phyloP scores from a whole-genome alignment of 176 grass and related monocot species.

The Lolium multiflorum region DNA sequence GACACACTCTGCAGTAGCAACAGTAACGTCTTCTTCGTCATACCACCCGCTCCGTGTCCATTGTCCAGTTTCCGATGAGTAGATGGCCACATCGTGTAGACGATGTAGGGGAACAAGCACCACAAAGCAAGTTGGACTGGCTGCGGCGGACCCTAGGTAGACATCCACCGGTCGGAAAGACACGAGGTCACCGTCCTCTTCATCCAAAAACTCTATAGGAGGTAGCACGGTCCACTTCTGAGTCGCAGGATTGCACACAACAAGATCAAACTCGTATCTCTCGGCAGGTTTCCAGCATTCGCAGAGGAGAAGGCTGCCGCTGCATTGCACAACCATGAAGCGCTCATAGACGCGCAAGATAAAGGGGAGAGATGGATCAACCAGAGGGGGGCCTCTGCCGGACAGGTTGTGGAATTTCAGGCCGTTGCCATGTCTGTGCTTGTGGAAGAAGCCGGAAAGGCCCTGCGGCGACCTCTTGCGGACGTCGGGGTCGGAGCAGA shows the following conservation, averaged over 20 bases:
- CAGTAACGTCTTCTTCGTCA: not conserved
- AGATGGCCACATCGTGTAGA: not conserved
- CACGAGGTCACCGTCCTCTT: too few relatives aligned
- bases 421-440: not conserved
- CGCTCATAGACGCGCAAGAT: not conserved
- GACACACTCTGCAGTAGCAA: not conserved
- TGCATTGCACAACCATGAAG: not conserved
- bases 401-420: not conserved
- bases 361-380: not conserved
- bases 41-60: not conserved
- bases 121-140: not conserved
- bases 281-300: not conserved
- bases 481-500: too few relatives aligned
- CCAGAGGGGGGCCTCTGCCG: not conserved
- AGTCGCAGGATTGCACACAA: not conserved
- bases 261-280: too few relatives aligned
- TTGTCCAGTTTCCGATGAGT: not conserved
- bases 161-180: too few relatives aligned
- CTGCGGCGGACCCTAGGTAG: not conserved
- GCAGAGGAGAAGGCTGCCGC: not conserved
- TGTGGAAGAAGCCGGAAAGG: not conserved
- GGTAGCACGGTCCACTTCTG: not conserved
- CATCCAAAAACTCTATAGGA: not conserved
- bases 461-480: not conserved
- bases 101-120: not conserved